Evolutionary conservation across 108 stramenopile genomes (phyloP).

Genomic region (Fragilariopsis cylindrus): DNA sequence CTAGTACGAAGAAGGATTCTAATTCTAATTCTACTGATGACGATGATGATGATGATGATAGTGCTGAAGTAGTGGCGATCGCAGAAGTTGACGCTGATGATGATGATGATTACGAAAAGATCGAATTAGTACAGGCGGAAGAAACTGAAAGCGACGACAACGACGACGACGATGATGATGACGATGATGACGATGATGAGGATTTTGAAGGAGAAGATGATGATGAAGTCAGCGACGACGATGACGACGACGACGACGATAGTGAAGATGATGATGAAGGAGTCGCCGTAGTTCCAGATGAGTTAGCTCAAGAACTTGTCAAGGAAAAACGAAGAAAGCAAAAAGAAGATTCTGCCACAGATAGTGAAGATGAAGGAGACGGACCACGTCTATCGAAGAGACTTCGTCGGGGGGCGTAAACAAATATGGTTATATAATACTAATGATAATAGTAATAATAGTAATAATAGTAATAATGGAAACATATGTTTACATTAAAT

Average conservation of each 20-base stretch:
- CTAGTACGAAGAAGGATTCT: conserved; percentile 13
- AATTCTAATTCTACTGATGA: conserved; percentile 19
- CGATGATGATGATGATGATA: conserved; percentile 28
- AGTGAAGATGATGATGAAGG: conserved; percentile 14
- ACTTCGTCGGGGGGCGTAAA: not conserved
- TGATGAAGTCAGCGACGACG: conserved; percentile 14
- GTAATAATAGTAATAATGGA: too few species aligned
- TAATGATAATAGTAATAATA: too few species aligned
- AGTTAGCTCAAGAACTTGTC: conserved; percentile 14
- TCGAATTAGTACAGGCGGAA: conserved; percentile 32
- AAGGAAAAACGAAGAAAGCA: not conserved
- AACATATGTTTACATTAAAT: too few species aligned
- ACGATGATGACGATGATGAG: conserved; percentile 27
- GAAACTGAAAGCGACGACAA: conserved; percentile 38
- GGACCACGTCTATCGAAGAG: conserved; percentile 7
- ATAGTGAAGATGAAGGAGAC: conserved; percentile 31
- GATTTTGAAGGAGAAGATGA: conserved; percentile 23
- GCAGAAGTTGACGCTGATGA: conserved; percentile 22
- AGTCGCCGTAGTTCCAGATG: conserved; percentile 26
- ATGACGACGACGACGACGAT: not conserved
- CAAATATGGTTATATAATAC: too few species aligned
- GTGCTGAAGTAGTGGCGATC: conserved; percentile 11
- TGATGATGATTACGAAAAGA: conserved; percentile 18
- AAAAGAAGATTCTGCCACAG: conserved; percentile 17
- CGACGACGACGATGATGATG: conserved; percentile 41